Conservation (phyloP, 2,329 filamentous ascomycete species). For the Diaporthe sp. region DNA sequence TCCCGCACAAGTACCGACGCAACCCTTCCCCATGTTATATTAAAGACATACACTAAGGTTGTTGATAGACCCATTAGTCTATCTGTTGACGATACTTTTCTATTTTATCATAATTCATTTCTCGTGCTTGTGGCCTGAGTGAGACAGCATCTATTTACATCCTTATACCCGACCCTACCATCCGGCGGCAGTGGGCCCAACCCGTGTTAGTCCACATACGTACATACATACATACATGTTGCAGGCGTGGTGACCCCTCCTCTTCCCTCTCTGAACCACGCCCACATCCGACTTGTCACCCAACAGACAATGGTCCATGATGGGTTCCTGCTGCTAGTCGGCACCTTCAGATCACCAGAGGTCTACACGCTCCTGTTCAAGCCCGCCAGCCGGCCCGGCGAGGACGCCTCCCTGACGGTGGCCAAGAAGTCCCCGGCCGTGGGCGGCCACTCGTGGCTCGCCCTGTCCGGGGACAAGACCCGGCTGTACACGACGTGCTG, state of each 20-base stretch:
- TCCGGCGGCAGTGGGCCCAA: not conserved
- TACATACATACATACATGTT: conserved; percentile 9
- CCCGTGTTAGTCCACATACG: conserved; percentile 14
- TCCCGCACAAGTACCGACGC: conserved; percentile 10
- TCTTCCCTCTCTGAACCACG: not conserved
- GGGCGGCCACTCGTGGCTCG: conserved; percentile 37
- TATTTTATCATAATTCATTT: not conserved
- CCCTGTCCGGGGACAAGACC: conserved; percentile 34
- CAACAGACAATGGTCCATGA: conserved; percentile 20
- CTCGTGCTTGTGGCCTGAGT: not conserved
- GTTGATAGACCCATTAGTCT: conserved; percentile 17
- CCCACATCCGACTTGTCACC: not conserved
- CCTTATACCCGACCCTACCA: not conserved
- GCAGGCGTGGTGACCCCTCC: not conserved
- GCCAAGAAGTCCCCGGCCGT: conserved; percentile 28
- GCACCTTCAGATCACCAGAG: conserved; percentile 31
- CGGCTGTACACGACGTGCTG: conserved; percentile 36
- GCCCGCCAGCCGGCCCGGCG: conserved; percentile 1
- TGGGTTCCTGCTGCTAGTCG: conserved; percentile 32
- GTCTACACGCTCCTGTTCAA: conserved; percentile 32
- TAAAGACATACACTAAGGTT: conserved; percentile 13
- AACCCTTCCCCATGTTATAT: conserved; percentile 2
- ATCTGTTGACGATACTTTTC: not conserved
- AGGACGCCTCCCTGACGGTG: conserved; percentile 25
- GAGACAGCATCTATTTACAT: conserved; percentile 1